Evolutionary conservation across 306 rosid species (phyloP), one percentile per base, ranked within the genome.

Genomic region (Rosa multiflora): DNA sequence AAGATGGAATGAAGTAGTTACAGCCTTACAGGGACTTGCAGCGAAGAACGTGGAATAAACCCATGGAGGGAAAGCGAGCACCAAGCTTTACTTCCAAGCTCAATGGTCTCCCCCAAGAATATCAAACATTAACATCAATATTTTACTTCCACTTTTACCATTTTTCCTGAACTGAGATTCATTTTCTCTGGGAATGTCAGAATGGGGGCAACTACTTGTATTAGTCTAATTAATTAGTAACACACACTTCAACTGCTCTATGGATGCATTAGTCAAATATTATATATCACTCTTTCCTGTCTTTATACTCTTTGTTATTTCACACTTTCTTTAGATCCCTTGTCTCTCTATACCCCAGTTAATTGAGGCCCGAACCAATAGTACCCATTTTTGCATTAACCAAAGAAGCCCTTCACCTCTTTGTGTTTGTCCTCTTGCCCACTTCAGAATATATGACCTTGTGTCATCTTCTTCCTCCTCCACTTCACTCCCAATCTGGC

Each of bases 381-480:
- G 88, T 40, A 63, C 80, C 46, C 20, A 51, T 83, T 76, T 79
- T 87, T 76, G 59, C 79, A 74, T 52, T 76, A 77, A 66, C 83
- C 79, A 14, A 55, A 64, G 42, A 35, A 76, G 64, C 79, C 42
- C 74, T 5, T 80, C 82, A 78, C 81, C 78, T 43, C 81, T 61
- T 88, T 80, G 72, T 78, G 70, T 84, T 89, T 91, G 96, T 91
- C 96, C 75, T 89, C 82, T 91, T 86, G 37, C 83, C 56, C 29
- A 11, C 78, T 75, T 82, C 80, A 83, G 97, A 92, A 94, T 93
- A 94, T 93, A 88, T 85, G 82, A 46, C 61, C 59, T 46, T 58
- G 64, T 80, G 51, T 78, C 75, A 70, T 67, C 73, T 71, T 77
- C 73, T 76, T 72, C 74, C 74, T 52, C 23, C 59, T 63, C 44